Percentiles rank a stretch among this genome's conserved stretches.
Conservation (phyloP, 495 filamentous ascomycete genomes). For the Chaetomium fimeti region DNA sequence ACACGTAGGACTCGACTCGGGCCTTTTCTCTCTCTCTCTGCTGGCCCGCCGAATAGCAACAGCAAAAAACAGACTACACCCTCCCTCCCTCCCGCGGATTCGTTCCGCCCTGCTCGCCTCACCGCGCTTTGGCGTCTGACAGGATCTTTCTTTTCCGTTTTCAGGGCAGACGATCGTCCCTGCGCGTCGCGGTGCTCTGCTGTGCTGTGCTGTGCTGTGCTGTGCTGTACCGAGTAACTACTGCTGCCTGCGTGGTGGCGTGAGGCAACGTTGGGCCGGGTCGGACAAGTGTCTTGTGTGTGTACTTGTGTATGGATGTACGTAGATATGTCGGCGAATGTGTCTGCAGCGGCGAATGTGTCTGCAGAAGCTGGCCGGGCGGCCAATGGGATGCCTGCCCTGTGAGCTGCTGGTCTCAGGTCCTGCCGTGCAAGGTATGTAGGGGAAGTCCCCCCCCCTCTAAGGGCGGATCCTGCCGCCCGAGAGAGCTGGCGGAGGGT, state of each 20-base stretch:
- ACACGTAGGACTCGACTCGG: background rate
- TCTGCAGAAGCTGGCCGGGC: too few species aligned
- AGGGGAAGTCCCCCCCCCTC: background rate
- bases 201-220: too few species aligned
- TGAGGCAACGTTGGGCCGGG: too few species aligned
- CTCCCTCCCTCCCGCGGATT: background rate
- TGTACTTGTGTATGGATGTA: too few species aligned
- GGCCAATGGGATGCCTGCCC: background rate
- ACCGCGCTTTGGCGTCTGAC: conserved; percentile 34
- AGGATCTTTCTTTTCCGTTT: background rate
- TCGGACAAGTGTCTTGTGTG: too few species aligned
- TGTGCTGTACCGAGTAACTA: too few species aligned
- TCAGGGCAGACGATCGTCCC: too few species aligned
- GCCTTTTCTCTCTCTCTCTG: background rate
- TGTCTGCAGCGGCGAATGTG: too few species aligned
- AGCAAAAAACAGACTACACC: background rate
- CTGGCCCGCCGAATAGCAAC: background rate
- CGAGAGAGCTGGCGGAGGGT: background rate
- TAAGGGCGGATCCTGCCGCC: background rate
- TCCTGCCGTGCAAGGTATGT: background rate
- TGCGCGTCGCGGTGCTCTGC: too few species aligned
- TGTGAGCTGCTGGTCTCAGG: background rate
- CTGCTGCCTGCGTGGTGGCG: too few species aligned
- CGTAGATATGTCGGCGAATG: too few species aligned
- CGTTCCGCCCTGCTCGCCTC: conserved; percentile 2